phyloP scores from a whole-genome alignment of 371 early-diverging fungal genomes.

The Mucor mucedo region DNA sequence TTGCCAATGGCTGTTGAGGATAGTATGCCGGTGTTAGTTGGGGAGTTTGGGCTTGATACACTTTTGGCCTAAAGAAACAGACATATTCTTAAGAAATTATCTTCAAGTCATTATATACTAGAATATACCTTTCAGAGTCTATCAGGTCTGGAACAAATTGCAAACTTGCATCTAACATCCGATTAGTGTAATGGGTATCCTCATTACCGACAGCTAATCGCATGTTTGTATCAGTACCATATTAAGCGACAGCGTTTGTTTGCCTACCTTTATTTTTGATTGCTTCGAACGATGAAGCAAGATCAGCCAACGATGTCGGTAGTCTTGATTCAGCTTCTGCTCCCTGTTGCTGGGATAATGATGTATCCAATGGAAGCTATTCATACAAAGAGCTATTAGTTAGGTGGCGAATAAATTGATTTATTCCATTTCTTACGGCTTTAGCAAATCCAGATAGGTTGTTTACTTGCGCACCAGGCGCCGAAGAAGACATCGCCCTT shows the following conservation, averaged over 20 bases:
- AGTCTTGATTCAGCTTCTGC: slow-evolving; percentile 67
- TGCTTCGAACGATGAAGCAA: slow-evolving; percentile 79
- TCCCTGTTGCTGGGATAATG: slow-evolving; percentile 29
- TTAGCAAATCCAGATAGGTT: slow-evolving; percentile 63
- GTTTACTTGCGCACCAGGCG: slow-evolving; percentile 33
- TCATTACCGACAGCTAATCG: slow-evolving; percentile 27
- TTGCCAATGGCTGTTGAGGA: slow-evolving; percentile 82
- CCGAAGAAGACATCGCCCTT: slow-evolving; percentile 31
- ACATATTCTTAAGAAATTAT: background rate
- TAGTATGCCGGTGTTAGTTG: slow-evolving; percentile 87
- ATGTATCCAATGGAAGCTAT: slow-evolving; percentile 9
- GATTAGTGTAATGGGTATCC: slow-evolving; percentile 54
- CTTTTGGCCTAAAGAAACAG: slow-evolving; percentile 53
- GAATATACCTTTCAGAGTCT: slow-evolving; percentile 66
- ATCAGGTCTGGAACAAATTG: slow-evolving; percentile 76
- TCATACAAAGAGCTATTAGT: slow-evolving; percentile 5
- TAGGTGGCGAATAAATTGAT: background rate
- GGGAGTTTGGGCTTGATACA: slow-evolving; percentile 78
- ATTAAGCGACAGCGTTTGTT: background rate
- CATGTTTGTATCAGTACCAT: too few relatives aligned
- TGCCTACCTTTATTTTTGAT: slow-evolving; percentile 62
- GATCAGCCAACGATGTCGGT: slow-evolving; percentile 79
- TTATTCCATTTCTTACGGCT: slow-evolving; percentile 39
- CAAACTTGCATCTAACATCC: slow-evolving; percentile 80
- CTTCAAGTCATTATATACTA: background rate